Base-by-base conservation (phyloP, 768 basidiomycete species). In the Psilocybe azurescens region DNA sequence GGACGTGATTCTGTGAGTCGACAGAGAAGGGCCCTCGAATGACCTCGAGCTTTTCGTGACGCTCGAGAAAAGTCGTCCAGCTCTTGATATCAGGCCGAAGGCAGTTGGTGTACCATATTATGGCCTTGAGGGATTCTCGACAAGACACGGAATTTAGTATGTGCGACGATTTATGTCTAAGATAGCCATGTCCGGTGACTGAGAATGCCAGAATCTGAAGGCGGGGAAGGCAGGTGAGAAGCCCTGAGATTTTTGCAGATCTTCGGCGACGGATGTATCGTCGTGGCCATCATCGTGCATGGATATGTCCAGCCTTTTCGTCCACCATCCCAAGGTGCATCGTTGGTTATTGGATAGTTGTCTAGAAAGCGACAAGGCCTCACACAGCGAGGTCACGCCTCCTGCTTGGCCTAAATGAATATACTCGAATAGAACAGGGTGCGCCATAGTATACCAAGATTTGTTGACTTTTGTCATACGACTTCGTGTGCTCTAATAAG, bases 381-480 rank as follows among this genome's bases (percentile, higher is more conserved):
- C 7, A 10, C 54, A 49, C 18, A 71, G 51, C 20, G 62, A 61
- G n/a, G 30, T 11, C 10, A 70, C 41, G 9, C 56, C 52, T 28
- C 57, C 63, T 5, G 53, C 53, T 58, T 58, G 63, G 28, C 63
- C 63, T 16, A 70, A 59, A 29, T 67, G 38, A 20, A 73, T 55
- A 58, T 69, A 66, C 50, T 71, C 67, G 54, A 69, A 69, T 18
- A 73, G 53, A 47, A 68, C 70, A 11, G 66, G 64, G 16, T 52
- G 38, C 24, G 67, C 68, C 53, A 70, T 60, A 11, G 29, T 47
- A 28, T 71, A 62, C 70, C 72, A 73, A 14, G 62, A 56, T 51
- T 67, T 70, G 63, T 64, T 68, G 1, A 71, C 70, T 18, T 64
- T 63, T 1, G 69, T 58, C 8, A 71, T 38, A 36, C 66, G 60